Conservation (phyloP, 2,329 filamentous ascomycete genomes). For the Plectosphaerella sp. region DNA sequence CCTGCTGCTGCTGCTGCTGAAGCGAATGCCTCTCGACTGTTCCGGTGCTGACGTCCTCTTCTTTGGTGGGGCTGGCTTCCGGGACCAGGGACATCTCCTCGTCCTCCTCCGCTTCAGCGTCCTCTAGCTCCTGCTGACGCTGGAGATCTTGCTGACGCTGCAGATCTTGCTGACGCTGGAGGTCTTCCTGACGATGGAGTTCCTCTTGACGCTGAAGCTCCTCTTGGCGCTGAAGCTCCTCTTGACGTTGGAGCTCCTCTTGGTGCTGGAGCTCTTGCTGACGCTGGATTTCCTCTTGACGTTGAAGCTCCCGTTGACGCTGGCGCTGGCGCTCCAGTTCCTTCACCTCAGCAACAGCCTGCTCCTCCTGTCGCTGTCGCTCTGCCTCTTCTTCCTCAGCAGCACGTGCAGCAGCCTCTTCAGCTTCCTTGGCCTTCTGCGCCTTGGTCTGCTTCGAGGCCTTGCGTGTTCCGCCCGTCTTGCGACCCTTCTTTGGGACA, state of each 20-base stretch:
- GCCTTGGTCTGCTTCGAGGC: conserved; percentile 46
- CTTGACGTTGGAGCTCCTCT: conserved; percentile 15
- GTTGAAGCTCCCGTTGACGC: conserved; percentile 13
- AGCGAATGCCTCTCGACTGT: conserved; percentile 34
- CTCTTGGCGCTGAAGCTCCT: neutral
- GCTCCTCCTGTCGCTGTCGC: conserved; percentile 7
- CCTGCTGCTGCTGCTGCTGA: neutral
- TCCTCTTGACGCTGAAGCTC: too few species aligned
- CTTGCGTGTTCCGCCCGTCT: conserved; percentile 43
- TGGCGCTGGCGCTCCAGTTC: neutral
- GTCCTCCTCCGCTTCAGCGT: neutral
- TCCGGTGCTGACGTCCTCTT: conserved; percentile 35
- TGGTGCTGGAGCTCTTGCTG: neutral
- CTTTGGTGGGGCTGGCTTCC: conserved; percentile 16
- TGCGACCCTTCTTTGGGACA: conserved; percentile 51
- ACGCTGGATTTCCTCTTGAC: conserved; percentile 4
- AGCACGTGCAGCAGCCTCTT: conserved; percentile 1
- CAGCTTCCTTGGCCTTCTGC: conserved; percentile 35
- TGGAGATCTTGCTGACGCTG: conserved; percentile 19
- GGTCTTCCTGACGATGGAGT: neutral
- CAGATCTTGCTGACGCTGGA: conserved; percentile 1
- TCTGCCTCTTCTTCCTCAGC: neutral
- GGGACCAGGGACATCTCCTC: conserved; percentile 14
- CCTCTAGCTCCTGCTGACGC: conserved; percentile 13
- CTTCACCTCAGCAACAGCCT: neutral